Evolutionary conservation across 225 moss, liverwort and hornwort species (phyloP).

Genomic region (Pseudisothecium myosuroides): DNA sequence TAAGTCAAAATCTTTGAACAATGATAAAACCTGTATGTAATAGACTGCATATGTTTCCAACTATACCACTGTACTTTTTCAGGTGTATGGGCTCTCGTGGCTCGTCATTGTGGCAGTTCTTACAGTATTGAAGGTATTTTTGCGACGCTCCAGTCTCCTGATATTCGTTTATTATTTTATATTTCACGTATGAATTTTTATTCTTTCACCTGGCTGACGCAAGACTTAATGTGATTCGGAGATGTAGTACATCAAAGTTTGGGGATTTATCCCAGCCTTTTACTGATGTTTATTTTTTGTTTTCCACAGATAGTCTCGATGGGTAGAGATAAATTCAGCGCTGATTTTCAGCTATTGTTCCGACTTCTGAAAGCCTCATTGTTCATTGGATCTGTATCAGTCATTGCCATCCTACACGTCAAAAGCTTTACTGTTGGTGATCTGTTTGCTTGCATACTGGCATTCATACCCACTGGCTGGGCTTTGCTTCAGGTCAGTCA

Average conservation of each 20-base stretch:
- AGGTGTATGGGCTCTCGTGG: constrained; percentile 97
- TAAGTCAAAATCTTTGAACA: no score
- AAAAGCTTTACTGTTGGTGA: constrained; percentile 59
- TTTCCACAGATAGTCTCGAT: constrained; percentile 66
- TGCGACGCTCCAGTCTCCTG: neutral
- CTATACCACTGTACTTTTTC: neutral
- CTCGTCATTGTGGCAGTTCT: constrained; percentile 79
- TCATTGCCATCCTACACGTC: constrained; percentile 60
- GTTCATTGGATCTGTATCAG: constrained; percentile 65
- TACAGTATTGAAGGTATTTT: constrained; percentile 59
- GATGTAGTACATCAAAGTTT: neutral
- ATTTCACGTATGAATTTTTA: neutral
- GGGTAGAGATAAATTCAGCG: constrained; percentile 89
- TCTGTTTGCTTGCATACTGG: constrained; percentile 73
- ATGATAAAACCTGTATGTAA: neutral
- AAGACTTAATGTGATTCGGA: neutral
- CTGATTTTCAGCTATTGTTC: constrained; percentile 86
- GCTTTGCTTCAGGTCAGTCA: constrained; percentile 71
- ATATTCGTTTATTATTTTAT: neutral
- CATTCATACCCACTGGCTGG: constrained; percentile 96
- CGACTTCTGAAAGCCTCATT: constrained; percentile 73
- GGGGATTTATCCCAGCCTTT: neutral
- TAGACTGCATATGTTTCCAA: neutral
- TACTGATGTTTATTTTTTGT: neutral
- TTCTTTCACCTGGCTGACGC: neutral